phyloP scores from a whole-genome alignment of 306 rosid genomes.

The Morella rubra region DNA sequence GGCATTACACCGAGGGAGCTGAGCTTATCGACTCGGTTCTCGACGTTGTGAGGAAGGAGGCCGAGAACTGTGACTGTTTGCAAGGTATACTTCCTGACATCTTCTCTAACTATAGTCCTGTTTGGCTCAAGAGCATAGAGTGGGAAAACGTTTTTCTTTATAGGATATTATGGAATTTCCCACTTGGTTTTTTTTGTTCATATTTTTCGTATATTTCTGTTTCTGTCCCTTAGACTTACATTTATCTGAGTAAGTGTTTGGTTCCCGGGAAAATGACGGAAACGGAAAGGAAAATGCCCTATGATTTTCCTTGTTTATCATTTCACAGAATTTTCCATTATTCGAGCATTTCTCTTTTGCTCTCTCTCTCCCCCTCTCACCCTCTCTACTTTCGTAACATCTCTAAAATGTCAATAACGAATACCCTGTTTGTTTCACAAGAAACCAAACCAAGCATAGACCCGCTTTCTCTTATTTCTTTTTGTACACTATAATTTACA shows the following conservation, averaged over 20 bases:
- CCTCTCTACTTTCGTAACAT: too few relatives aligned
- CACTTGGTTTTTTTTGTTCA: neutral
- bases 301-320: neutral
- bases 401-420: neutral
- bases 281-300: neutral
- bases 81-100: slow-evolving; percentile 34
- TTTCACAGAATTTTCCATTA: neutral
- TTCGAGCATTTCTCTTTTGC: too few relatives aligned
- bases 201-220: neutral
- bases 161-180: neutral
- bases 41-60: slow-evolving; percentile 55
- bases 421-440: neutral
- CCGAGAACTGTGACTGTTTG: slow-evolving; percentile 56
- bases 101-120: neutral
- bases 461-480: too few relatives aligned
- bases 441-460: neutral
- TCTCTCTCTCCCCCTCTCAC: too few relatives aligned
- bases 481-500: too few relatives aligned
- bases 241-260: neutral
- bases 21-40: slow-evolving; percentile 59
- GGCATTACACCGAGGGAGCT: slow-evolving; percentile 57
- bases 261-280: neutral
- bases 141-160: neutral
- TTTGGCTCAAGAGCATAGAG: neutral
- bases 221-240: neutral